Evolutionary conservation across 2,329 filamentous ascomycete genomes (phyloP).

Genomic region (Tolypocladium capitatum): DNA sequence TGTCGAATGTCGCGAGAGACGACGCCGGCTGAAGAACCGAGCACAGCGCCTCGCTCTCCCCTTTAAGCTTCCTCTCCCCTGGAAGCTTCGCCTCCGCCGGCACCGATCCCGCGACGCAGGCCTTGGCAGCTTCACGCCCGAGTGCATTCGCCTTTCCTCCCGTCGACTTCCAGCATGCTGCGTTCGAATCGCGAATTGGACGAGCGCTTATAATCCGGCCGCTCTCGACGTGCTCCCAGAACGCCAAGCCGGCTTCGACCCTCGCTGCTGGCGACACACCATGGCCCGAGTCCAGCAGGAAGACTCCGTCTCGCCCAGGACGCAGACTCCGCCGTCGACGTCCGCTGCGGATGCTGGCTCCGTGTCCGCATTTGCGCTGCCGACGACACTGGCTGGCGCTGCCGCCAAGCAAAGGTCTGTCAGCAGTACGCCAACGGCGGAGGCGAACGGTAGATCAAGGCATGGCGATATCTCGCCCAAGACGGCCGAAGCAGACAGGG

Average conservation of each 20-base stretch:
- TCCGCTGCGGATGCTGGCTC: slow-evolving; percentile 3
- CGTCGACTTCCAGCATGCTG: neutral
- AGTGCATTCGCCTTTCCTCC: neutral
- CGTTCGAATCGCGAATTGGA: neutral
- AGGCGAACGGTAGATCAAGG: slow-evolving; percentile 7
- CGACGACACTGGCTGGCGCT: slow-evolving; percentile 1
- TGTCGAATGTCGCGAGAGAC: neutral
- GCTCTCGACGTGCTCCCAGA: neutral
- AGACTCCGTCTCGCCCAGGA: slow-evolving; percentile 8
- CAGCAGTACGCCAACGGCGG: neutral
- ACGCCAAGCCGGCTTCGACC: neutral
- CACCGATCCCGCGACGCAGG: too few relatives aligned
- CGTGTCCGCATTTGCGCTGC: slow-evolving; percentile 3
- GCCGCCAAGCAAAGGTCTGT: neutral
- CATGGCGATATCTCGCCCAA: slow-evolving; percentile 5
- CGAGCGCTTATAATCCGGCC: neutral
- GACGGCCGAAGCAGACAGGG: neutral
- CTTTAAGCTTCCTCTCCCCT: too few relatives aligned
- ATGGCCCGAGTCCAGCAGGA: slow-evolving; percentile 5
- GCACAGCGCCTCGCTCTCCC: neutral
- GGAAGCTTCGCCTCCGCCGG: too few relatives aligned
- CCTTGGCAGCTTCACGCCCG: too few relatives aligned
- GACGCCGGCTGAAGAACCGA: neutral
- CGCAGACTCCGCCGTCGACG: slow-evolving; percentile 4
- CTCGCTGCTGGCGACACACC: neutral